Conservation (phyloP, 129 eudicot species). For the Arctium lappa region DNA sequence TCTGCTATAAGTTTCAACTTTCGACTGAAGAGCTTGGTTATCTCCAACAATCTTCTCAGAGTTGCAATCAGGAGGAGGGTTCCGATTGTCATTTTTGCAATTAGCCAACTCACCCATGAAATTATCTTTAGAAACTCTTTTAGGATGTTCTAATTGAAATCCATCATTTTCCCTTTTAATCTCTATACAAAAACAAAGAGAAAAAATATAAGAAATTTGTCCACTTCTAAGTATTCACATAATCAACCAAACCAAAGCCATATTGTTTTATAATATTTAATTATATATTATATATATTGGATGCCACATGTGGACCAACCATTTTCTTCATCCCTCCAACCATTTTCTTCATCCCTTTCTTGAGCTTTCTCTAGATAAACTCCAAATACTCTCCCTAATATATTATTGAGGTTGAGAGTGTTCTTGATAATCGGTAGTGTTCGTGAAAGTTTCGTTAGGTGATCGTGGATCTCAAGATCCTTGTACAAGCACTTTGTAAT, state of each 20-base stretch:
- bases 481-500: too few species aligned
- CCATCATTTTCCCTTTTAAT: neutral
- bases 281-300: too few species aligned
- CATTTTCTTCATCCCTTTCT: too few species aligned
- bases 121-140: neutral
- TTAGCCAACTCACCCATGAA: conserved; percentile 22
- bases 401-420: too few species aligned
- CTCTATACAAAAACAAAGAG: conserved; percentile 14
- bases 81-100: conserved; percentile 14
- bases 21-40: conserved; percentile 11
- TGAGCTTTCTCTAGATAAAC: too few species aligned
- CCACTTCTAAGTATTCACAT: neutral
- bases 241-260: neutral
- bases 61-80: conserved; percentile 13
- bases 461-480: too few species aligned
- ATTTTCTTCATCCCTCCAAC: too few species aligned
- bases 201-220: neutral
- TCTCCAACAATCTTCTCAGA: neutral
- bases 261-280: neutral
- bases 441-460: too few species aligned
- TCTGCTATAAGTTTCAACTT: conserved; percentile 19
- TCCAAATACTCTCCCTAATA: too few species aligned
- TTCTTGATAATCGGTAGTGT: too few species aligned
- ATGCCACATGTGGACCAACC: too few species aligned
- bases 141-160: neutral